Evolutionary conservation across 192 early-diverging fungal species (phyloP), one percentile per base, ranked within the genome.

Genomic region (Backusella westeae): DNA sequence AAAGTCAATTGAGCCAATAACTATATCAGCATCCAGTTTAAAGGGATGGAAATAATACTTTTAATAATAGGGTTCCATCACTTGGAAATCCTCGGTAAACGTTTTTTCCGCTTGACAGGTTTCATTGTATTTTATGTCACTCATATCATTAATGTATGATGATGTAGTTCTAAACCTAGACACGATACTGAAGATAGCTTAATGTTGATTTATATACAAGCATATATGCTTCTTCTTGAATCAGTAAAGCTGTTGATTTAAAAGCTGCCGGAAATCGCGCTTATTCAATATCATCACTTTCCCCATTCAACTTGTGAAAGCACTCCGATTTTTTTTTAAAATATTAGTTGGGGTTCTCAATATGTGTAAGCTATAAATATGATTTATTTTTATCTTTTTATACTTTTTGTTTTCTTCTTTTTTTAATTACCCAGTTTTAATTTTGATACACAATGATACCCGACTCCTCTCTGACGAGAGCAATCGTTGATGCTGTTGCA

Each of bases 401-500:
- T 21, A 19, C 52, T 53, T 53, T 53, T 53, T 53, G 17, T 53
- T 53, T 23, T 53, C 4, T 23, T n/a, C 52, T 1, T 53, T 53
- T 53, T 23, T 53, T 21, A 21, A 21, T 52, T 52, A 5, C n/a
- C 19, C 3, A 3, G 6, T n/a, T 52, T 52, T 19, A 21, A 23
- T 23, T 23, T 53, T 53, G 15, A 21, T 53, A 19, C 52, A 2
- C 17, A 53, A 53, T 78, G 77, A 73, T 78, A 42, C 71, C 63
- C 2, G 77, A 78, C 52, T 42, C 77, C n/a, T 2, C 67, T 23
- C 39, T 74, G 17, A 42, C 72, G 9, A 72, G 77, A 67, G 66
- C 8, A 19, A 32, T 8, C 10, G 73, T 81, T 56, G 63, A 81
- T 34, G 23, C 38, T 15, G 35, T 32, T 21, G 72, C 75, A 8